Percentiles rank a stretch among this genome's conserved stretches.
phyloP scores from a whole-genome alignment of 2,329 filamentous ascomycete species.

The Paraphaeosphaeria minitans region DNA sequence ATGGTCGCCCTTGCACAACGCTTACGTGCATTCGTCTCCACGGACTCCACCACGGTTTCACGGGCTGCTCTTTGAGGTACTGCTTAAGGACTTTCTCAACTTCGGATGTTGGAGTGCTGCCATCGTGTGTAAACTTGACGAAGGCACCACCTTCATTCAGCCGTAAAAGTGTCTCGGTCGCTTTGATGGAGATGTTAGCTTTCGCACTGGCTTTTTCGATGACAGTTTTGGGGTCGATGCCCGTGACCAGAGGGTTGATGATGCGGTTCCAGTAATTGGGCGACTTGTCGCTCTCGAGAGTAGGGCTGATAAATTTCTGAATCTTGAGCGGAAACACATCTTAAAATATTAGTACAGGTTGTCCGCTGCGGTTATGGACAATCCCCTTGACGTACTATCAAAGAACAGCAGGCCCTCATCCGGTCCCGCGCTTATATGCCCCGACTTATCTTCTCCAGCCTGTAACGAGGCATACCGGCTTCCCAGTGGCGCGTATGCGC shows the following conservation, averaged over 20 bases:
- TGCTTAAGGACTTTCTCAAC: constrained; percentile 66
- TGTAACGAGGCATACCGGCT: constrained; percentile 45
- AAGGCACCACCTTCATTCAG: constrained; percentile 93
- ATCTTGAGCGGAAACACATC: constrained; percentile 85
- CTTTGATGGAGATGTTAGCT: constrained; percentile 64
- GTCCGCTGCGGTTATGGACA: neutral
- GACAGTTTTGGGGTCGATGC: constrained; percentile 62
- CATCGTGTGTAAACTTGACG: constrained; percentile 75
- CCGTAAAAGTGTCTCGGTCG: constrained; percentile 81
- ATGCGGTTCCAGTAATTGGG: constrained; percentile 58
- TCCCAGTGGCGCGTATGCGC: constrained; percentile 7
- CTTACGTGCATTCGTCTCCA: constrained; percentile 74
- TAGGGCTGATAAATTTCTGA: constrained; percentile 63
- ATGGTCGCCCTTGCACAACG: constrained; percentile 82
- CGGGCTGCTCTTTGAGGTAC: constrained; percentile 69
- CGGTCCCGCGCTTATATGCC: constrained; percentile 76
- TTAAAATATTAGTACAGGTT: constrained; percentile 43
- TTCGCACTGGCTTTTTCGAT: constrained; percentile 64
- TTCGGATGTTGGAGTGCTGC: constrained; percentile 53
- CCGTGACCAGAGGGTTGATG: constrained; percentile 56
- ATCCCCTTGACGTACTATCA: constrained; percentile 68
- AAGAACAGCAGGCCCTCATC: constrained; percentile 89
- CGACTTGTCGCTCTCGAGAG: constrained; percentile 54
- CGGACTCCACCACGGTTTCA: constrained; percentile 90
- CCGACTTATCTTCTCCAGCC: constrained; percentile 68